Evolutionary conservation across 2,329 filamentous ascomycete genomes (phyloP).

Genomic region (Fusarium humuli): DNA sequence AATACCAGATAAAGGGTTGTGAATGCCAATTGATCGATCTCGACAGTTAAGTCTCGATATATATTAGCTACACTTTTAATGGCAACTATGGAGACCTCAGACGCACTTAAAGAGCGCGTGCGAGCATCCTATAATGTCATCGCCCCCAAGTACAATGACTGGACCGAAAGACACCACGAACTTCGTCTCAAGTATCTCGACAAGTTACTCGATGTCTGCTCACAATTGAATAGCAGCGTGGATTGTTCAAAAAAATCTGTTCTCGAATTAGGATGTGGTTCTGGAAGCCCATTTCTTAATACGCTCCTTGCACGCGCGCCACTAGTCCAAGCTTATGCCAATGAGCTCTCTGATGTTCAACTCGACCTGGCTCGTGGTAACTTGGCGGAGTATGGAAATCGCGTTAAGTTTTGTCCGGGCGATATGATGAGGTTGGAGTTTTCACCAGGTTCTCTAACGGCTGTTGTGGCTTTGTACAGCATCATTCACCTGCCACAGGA

Average conservation of each 20-base stretch:
- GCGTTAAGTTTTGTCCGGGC: background rate
- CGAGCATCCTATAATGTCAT: conserved; percentile 15
- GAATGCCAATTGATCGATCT: background rate
- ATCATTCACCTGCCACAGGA: conserved; percentile 21
- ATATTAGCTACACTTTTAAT: background rate
- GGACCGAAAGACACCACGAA: conserved; percentile 15
- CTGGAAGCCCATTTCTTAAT: conserved; percentile 14
- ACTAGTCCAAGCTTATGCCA: conserved; percentile 1
- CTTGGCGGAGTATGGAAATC: background rate
- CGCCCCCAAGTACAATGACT: conserved; percentile 24
- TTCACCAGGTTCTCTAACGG: background rate
- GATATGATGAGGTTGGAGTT: conserved; percentile 32
- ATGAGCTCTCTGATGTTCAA: conserved; percentile 21
- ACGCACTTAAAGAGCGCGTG: conserved; percentile 4
- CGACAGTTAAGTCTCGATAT: accelerated
- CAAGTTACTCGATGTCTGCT: background rate
- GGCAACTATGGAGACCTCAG: background rate
- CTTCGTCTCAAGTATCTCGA: conserved; percentile 9
- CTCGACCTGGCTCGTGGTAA: conserved; percentile 8
- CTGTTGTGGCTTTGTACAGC: conserved; percentile 23
- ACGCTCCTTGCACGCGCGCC: background rate
- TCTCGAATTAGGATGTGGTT: conserved; percentile 27
- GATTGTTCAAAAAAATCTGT: background rate
- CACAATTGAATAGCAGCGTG: background rate
- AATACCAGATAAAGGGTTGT: background rate